Evolutionary conservation across 2,329 filamentous ascomycete genomes (phyloP).

Genomic region (Pseudocercospora ulei): DNA sequence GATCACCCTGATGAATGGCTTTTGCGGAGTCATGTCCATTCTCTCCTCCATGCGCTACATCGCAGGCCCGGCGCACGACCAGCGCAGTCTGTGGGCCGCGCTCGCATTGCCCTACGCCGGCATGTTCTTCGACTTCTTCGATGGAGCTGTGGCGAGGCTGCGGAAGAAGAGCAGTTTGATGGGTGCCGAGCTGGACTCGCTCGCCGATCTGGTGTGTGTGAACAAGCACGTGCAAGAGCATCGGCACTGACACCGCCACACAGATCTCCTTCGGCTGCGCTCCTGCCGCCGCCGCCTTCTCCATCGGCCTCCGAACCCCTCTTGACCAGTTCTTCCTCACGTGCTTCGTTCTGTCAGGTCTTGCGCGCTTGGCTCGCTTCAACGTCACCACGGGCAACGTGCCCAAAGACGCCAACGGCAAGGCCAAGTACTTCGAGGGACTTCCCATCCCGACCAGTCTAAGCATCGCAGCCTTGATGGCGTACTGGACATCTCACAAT

Average conservation of each 20-base stretch:
- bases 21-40: slow-evolving; percentile 88
- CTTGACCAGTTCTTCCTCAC: slow-evolving; percentile 72
- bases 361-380: slow-evolving; percentile 89
- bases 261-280: slow-evolving; percentile 93
- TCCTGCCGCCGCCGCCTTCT: slow-evolving; percentile 77
- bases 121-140: slow-evolving; percentile 95
- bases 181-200: slow-evolving; percentile 93
- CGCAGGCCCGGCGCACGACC: slow-evolving; percentile 52
- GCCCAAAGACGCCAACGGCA: slow-evolving; percentile 83
- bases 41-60: slow-evolving; percentile 93
- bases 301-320: slow-evolving; percentile 73
- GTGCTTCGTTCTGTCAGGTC: slow-evolving; percentile 88
- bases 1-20: slow-evolving; percentile 74
- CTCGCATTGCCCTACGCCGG: slow-evolving; percentile 83
- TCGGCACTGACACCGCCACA: slow-evolving; percentile 4
- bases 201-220: slow-evolving; percentile 80
- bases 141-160: slow-evolving; percentile 93
- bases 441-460: slow-evolving; percentile 90
- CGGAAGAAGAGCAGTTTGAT: slow-evolving; percentile 93
- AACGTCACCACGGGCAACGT: slow-evolving; percentile 87
- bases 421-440: slow-evolving; percentile 92
- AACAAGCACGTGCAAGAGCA: background rate
- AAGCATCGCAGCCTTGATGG: slow-evolving; percentile 71
- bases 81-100: slow-evolving; percentile 67
- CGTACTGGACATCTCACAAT: slow-evolving; percentile 72